Percentiles rank a stretch among this genome's conserved stretches.
These are phyloP conservation scores for Terana coerulea DNA, from an alignment of 768 basidiomycete genomes.

Conservation along the genomic window DNA sequence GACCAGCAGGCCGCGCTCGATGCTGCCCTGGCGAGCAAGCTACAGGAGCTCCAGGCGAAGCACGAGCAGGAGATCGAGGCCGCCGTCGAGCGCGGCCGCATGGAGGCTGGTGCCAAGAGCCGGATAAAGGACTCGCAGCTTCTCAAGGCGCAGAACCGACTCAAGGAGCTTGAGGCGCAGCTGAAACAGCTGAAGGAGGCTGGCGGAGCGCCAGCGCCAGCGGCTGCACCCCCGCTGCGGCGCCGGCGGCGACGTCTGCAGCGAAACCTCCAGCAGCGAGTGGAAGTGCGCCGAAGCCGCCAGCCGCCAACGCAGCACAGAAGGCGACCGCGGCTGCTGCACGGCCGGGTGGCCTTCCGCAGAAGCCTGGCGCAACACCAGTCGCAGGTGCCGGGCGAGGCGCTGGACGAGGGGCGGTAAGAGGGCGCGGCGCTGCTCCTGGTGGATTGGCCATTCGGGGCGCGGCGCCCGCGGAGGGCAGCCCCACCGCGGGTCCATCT, in stretches of 20 bases:
- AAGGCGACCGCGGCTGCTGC: conserved; percentile 14
- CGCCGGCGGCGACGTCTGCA: conserved; percentile 6
- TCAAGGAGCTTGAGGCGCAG: conserved; percentile 68
- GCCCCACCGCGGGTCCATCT: conserved; percentile 28
- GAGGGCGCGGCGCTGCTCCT: conserved; percentile 25
- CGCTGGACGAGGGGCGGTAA: conserved; percentile 20
- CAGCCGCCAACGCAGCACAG: conserved; percentile 12
- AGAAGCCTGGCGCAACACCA: conserved; percentile 28
- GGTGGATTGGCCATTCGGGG: conserved; percentile 8
- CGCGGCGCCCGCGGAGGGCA: conserved; percentile 22
- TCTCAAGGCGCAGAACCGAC: conserved; percentile 51
- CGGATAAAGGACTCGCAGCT: conserved; percentile 73
- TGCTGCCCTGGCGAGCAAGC: conserved; percentile 43
- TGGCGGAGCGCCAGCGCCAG: background rate
- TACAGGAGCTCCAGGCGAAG: conserved; percentile 41
- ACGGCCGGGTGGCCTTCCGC: conserved; percentile 25
- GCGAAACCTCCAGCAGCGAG: conserved; percentile 6
- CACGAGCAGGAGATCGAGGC: conserved; percentile 55
- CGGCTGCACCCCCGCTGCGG: background rate
- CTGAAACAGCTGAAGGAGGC: conserved; percentile 49
- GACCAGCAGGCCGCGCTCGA: conserved; percentile 48
- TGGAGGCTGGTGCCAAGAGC: conserved; percentile 55
- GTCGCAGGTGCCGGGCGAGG: conserved; percentile 26
- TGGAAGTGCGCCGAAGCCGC: background rate
- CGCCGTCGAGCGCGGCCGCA: conserved; percentile 66